Percentiles rank a stretch among this genome's conserved stretches.
Evolutionary conservation across 2,329 filamentous ascomycete genomes (phyloP).

Genomic region (Thelonectria discophora): DNA sequence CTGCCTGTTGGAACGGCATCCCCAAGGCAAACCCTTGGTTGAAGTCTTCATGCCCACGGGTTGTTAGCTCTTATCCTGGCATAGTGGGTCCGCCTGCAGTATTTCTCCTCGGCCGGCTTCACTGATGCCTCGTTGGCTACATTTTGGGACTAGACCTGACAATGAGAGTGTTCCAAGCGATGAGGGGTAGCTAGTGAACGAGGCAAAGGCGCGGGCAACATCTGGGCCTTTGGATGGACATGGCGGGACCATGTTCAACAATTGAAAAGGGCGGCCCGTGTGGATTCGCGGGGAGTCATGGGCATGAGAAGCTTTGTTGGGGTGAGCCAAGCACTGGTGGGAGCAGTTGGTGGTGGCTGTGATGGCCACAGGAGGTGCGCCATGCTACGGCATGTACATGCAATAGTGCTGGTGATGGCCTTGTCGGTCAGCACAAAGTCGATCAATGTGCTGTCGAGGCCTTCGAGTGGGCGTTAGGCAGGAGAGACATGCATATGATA

Average conservation of each 20-base stretch:
- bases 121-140: slow-evolving; percentile 15
- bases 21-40: slow-evolving; percentile 14
- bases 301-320: slow-evolving; percentile 15
- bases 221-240: slow-evolving; percentile 11
- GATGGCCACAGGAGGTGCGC: background rate
- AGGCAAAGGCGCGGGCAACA: slow-evolving; percentile 15
- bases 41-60: background rate
- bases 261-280: slow-evolving; percentile 17
- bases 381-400: background rate
- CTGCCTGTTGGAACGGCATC: too few species aligned
- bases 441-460: slow-evolving; percentile 5
- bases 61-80: background rate
- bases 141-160: slow-evolving; percentile 14
- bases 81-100: slow-evolving; percentile 2
- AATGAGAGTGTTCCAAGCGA: slow-evolving; percentile 11
- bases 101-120: background rate
- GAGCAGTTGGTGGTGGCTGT: background rate
- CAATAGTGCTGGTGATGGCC: background rate
- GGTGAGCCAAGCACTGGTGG: background rate
- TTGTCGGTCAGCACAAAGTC: slow-evolving; percentile 1
- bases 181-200: background rate
- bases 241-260: slow-evolving; percentile 11
- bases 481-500: slow-evolving; percentile 15
- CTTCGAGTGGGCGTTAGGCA: slow-evolving; percentile 2
- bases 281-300: slow-evolving; percentile 18